These are phyloP conservation scores for Saccharomycopsis sp. DNA, from an alignment of 805 yeast species.

Conservation along the genomic window DNA sequence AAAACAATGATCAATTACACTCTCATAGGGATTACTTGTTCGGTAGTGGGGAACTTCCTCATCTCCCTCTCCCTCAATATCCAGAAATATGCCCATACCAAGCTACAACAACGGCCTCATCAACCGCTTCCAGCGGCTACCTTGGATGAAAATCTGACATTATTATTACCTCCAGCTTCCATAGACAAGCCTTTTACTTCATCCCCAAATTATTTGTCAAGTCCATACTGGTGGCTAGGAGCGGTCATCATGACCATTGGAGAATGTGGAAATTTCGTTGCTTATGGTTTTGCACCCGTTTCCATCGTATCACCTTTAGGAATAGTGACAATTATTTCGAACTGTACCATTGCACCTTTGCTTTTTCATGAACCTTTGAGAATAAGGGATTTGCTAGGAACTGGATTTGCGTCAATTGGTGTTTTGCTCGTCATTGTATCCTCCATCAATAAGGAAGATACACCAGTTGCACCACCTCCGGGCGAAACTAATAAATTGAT, in stretches of 20 bases:
- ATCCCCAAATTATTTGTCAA: slow-evolving; percentile 13
- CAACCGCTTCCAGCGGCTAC: no score
- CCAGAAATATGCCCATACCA: slow-evolving; percentile 30
- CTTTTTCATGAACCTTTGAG: slow-evolving; percentile 31
- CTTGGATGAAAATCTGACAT: no score
- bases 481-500: slow-evolving; percentile 19
- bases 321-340: slow-evolving; percentile 37
- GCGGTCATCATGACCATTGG: slow-evolving; percentile 32
- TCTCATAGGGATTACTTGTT: slow-evolving; percentile 25
- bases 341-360: slow-evolving; percentile 38
- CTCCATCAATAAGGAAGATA: slow-evolving; percentile 21
- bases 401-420: slow-evolving; percentile 31
- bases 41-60: slow-evolving; percentile 29
- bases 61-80: slow-evolving; percentile 30
- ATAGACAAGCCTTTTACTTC: background rate
- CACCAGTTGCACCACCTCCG: background rate
- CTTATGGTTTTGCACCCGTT: slow-evolving; percentile 39
- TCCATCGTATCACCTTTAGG: slow-evolving; percentile 40
- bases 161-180: background rate
- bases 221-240: slow-evolving; percentile 33
- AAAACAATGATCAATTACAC: slow-evolving; percentile 19
- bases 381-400: slow-evolving; percentile 29
- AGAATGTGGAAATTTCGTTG: slow-evolving; percentile 37
- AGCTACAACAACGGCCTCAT: slow-evolving; percentile 19
- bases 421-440: slow-evolving; percentile 32